These are phyloP conservation scores for Amanita fuliginea DNA, from an alignment of 768 basidiomycete species.

Conservation along the genomic window DNA sequence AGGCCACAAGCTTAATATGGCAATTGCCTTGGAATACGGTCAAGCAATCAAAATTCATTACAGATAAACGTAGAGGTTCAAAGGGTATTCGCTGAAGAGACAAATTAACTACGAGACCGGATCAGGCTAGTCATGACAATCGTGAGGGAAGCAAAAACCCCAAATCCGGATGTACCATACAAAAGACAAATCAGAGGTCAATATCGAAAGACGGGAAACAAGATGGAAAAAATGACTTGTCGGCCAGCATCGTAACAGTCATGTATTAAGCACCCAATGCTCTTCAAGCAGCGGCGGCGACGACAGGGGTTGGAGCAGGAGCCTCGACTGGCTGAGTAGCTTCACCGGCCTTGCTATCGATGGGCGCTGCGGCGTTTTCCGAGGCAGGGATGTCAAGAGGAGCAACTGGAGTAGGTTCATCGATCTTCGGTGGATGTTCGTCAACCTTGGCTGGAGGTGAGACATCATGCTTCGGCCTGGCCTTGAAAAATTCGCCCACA, in stretches of 20 bases:
- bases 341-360: slow-evolving; percentile 29
- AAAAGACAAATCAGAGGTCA: slow-evolving; percentile 19
- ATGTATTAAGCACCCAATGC: slow-evolving; percentile 24
- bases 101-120: slow-evolving; percentile 59
- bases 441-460: slow-evolving; percentile 71
- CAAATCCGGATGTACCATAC: slow-evolving; percentile 52
- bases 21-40: slow-evolving; percentile 6
- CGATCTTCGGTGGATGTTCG: slow-evolving; percentile 83
- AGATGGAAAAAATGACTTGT: slow-evolving; percentile 14
- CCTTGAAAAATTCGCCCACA: slow-evolving; percentile 75
- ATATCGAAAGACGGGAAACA: slow-evolving; percentile 15
- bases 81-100: slow-evolving; percentile 47
- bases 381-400: slow-evolving; percentile 74
- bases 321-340: slow-evolving; percentile 30
- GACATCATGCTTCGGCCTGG: slow-evolving; percentile 56
- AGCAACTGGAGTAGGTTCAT: slow-evolving; percentile 70
- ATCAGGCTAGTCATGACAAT: slow-evolving; percentile 58
- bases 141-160: slow-evolving; percentile 44
- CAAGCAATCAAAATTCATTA: slow-evolving; percentile 34
- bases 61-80: slow-evolving; percentile 48
- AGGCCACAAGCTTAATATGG: slow-evolving; percentile 2
- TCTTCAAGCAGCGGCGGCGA: slow-evolving; percentile 71
- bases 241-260: slow-evolving; percentile 29
- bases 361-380: slow-evolving; percentile 26
- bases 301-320: slow-evolving; percentile 50